Conservation (phyloP, 2,329 filamentous ascomycete genomes). For the Trichoderma atrobrunneum region DNA sequence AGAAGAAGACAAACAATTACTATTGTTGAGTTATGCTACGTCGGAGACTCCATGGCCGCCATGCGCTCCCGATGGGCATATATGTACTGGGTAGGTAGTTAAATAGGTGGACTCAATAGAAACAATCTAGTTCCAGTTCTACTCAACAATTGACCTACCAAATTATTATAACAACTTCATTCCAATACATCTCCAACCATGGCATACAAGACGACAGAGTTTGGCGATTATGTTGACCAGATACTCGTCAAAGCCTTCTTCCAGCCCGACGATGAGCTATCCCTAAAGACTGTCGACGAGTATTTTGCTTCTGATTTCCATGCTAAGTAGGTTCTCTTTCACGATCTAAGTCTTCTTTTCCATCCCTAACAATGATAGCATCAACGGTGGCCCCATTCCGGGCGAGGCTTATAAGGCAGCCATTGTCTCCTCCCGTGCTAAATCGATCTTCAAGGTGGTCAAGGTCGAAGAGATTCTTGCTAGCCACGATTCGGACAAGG, state of each 20-base stretch:
- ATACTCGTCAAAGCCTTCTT: neutral
- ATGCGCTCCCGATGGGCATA: neutral
- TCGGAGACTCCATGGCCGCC: no score
- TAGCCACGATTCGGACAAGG: neutral
- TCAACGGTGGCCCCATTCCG: neutral
- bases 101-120: neutral
- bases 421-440: neutral
- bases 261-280: neutral
- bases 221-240: neutral
- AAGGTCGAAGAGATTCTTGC: neutral
- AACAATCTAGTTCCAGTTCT: neutral
- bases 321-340: neutral
- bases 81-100: neutral
- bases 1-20: neutral
- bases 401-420: neutral
- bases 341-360: accelerated
- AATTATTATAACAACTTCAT: neutral
- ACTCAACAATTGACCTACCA: no score
- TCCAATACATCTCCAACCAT: neutral
- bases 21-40: neutral
- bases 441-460: neutral
- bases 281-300: neutral
- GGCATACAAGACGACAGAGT: neutral
- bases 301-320: neutral
- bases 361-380: neutral